A percentile compares a stretch with the other conserved stretches of the same genome.
Conservation (phyloP, 225 moss, liverwort and hornwort species). For the Anthoceros angustus region DNA sequence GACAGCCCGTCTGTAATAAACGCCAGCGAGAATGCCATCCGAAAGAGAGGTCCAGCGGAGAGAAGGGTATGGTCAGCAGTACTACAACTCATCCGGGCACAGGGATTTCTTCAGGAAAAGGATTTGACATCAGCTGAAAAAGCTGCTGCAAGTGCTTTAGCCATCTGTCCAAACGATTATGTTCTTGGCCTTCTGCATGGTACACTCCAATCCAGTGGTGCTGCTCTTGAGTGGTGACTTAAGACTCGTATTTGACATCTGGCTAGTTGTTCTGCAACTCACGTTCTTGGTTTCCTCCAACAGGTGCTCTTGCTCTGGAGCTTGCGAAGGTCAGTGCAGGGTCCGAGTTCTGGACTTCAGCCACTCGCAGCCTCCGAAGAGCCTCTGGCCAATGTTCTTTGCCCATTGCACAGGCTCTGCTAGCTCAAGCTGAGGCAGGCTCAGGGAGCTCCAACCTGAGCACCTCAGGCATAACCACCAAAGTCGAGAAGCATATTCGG, state of each 20-base stretch:
- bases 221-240: neutral
- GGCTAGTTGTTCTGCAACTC: neutral
- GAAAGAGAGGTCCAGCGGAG: slow-evolving; percentile 18
- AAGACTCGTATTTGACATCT: neutral
- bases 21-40: slow-evolving; percentile 26
- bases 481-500: slow-evolving; percentile 61
- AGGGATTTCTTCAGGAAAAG: slow-evolving; percentile 37
- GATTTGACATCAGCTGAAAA: slow-evolving; percentile 65
- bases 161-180: slow-evolving; percentile 36
- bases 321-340: slow-evolving; percentile 42
- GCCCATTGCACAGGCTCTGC: slow-evolving; percentile 51
- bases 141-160: slow-evolving; percentile 45
- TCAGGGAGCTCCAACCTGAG: slow-evolving; percentile 30
- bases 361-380: slow-evolving; percentile 55
- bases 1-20: slow-evolving; percentile 28
- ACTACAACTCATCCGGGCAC: slow-evolving; percentile 32
- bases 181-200: slow-evolving; percentile 72
- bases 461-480: slow-evolving; percentile 12
- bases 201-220: slow-evolving; percentile 12
- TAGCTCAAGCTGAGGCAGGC: slow-evolving; percentile 42
- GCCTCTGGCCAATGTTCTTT: slow-evolving; percentile 26
- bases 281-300: neutral
- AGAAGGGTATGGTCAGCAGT: slow-evolving; percentile 43
- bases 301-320: slow-evolving; percentile 68
- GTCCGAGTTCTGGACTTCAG: slow-evolving; percentile 29